Base-by-base conservation (phyloP, 805 yeast genomes). In the Debaryomyces prosopidis region DNA sequence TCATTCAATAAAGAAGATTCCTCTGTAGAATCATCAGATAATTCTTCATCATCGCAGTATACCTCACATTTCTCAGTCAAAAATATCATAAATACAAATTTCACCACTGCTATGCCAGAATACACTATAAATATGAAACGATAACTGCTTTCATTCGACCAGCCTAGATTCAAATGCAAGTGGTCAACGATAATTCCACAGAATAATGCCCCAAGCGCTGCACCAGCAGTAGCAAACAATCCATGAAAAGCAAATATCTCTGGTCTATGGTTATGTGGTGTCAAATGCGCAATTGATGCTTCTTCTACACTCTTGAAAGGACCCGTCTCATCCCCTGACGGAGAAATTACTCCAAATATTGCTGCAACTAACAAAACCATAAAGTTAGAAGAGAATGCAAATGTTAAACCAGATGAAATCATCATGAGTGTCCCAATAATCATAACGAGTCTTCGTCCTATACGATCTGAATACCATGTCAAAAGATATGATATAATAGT, bases 221-320 rank as follows among this genome's bases (percentile, higher is more conserved):
- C 75, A 2, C 96, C 96, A 1, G 76, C 64, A 1, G 90, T 79
- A 0, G 87, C 84, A 37, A 85, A 68, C 20, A 87, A 63, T 31
- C 87, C 84, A 58, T 89, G 88, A 53, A 84, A 70, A 0, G 94
- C 94, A 69, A 82, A 89, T 2, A 88, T 70, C 51, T 82, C 87
- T 1, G 95, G 84, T 38, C 95, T 71, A 45, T 77, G 79, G 43
- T 69, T 70, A 31, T 75, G 76, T 0, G 85, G 82, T 0, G 95
- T 85, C 50, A 89, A 66, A 62, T 87, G 92, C 0, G 96, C 94
- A 40, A 89, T 72, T 33, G 87, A 77, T 1, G 92, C 82, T 58
- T 89, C 96, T 61, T 89, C 96, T 23, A 89, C 82, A 0, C 94
- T 81, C 58, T 87, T 85, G 63, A 89, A 89, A 0, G 96, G 96